phyloP scores from a whole-genome alignment of 345 rosid genomes.

The Aquilaria malaccensis region DNA sequence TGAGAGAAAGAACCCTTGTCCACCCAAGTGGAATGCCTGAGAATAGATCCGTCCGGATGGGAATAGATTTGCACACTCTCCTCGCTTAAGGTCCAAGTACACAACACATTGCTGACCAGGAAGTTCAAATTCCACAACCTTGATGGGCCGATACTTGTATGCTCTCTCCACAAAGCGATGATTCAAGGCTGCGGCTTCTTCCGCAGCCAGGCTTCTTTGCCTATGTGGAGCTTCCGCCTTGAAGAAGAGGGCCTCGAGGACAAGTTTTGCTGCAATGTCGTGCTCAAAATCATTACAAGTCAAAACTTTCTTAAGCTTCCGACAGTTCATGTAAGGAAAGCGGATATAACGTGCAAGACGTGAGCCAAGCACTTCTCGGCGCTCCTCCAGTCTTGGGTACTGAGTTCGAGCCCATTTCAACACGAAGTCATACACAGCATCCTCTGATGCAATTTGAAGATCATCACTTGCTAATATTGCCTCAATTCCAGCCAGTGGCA shows the following conservation, averaged over 20 bases:
- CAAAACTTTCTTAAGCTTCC: slow-evolving; percentile 62
- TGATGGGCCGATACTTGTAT: slow-evolving; percentile 65
- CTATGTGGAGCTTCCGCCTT: slow-evolving; percentile 54
- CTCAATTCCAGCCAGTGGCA: slow-evolving; percentile 77
- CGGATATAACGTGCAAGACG: slow-evolving; percentile 58
- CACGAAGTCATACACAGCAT: slow-evolving; percentile 58
- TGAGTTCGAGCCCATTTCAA: slow-evolving; percentile 68
- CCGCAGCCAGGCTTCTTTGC: slow-evolving; percentile 39
- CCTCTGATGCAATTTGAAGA: slow-evolving; percentile 65
- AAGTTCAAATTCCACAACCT: slow-evolving; percentile 63
- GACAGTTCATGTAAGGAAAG: slow-evolving; percentile 73
- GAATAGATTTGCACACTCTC: slow-evolving; percentile 49
- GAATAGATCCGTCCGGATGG: slow-evolving; percentile 57
- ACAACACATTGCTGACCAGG: slow-evolving; percentile 69
- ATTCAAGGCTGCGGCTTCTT: slow-evolving; percentile 24
- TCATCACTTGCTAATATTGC: slow-evolving; percentile 67
- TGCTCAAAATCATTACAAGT: slow-evolving; percentile 58
- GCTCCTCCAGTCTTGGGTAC: slow-evolving; percentile 56
- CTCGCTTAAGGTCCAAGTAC: slow-evolving; percentile 65
- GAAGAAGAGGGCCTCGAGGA: slow-evolving; percentile 73
- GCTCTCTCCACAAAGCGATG: slow-evolving; percentile 62
- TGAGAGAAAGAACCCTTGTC: slow-evolving; percentile 56
- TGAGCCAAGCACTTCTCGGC: slow-evolving; percentile 45
- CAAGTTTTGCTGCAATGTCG: slow-evolving; percentile 48
- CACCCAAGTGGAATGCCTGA: slow-evolving; percentile 68